Percentiles rank a stretch among this genome's conserved stretches.
Evolutionary conservation across 306 rosid species (phyloP).

Genomic region (Lupinus albus): DNA sequence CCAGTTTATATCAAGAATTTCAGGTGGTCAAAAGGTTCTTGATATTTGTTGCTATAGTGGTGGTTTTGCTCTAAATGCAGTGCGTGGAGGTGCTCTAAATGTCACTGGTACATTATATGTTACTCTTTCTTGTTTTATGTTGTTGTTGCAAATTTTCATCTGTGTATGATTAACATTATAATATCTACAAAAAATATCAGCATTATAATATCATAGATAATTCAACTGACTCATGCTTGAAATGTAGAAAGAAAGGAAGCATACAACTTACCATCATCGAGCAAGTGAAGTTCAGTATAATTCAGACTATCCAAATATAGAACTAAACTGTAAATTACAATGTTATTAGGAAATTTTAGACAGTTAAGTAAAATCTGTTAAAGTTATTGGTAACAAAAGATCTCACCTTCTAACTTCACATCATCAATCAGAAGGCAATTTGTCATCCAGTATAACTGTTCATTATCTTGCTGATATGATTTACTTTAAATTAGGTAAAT

Average conservation of each 20-base stretch:
- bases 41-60: conserved; percentile 97
- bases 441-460: background rate
- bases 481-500: background rate
- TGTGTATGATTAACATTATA: conserved; percentile 5
- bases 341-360: background rate
- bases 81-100: conserved; percentile 71
- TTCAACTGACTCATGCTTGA: conserved; percentile 25
- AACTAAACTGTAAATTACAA: background rate
- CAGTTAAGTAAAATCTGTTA: background rate
- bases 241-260: conserved; percentile 32
- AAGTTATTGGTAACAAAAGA: background rate
- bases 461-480: background rate
- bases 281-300: background rate
- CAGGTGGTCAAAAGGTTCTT: conserved; percentile 73
- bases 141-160: background rate
- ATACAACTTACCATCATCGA: background rate
- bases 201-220: conserved; percentile 13
- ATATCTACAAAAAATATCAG: background rate
- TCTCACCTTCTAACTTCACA: background rate
- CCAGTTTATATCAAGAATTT: conserved; percentile 73
- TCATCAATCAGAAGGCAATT: conserved; percentile 5
- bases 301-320: conserved; percentile 1
- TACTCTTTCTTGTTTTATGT: background rate
- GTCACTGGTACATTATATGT: conserved; percentile 67
- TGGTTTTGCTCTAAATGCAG: conserved; percentile 87